Evolutionary conservation across 306 rosid species (phyloP), one percentile per base, ranked within the genome.

Genomic region (Dryas octopetala): DNA sequence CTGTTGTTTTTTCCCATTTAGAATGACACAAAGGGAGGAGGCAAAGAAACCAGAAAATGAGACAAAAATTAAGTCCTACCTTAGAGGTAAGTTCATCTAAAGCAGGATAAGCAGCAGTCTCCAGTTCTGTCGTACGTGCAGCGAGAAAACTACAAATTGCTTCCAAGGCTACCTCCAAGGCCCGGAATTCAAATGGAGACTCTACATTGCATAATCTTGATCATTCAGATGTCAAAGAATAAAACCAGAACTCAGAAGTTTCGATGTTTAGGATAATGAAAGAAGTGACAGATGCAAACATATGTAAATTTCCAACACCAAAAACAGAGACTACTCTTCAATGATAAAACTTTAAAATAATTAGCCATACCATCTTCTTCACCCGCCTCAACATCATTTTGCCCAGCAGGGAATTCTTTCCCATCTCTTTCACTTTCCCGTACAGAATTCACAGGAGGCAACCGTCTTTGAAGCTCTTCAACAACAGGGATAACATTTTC

Each of bases 151-250:
- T 94, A 78, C 97, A 94, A 83, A 94, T 90, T 73, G 98, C 95
- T 81, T 94, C 98, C 86, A 94, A 90, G 68, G 96, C 96, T 40
- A 94, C 95, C 88, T 94, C 98, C 78, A 94, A 80, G 48, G 96
- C 97, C 46, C 98, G 95, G 76, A 94, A 94, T 66, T 94, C 98
- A 63, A 94, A 94, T n/a, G 97, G 97, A 69, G 97, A 94, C 76
- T 90, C 98, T 94, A 75, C 83, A 87, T 70, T 67, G 76, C 79
- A 85, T 60, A 79, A 80, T 74, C 77, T 68, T 82, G 78, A 78
- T 74, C 78, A 78, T 68, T 85, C 82, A 81, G 78, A 78, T 55
- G 49, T 54, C 1, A 57, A 57, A 41, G 19, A 50, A 81, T 64
- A 73, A 76, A 64, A 70, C 65, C 67, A 26, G 14, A 72, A 61